Conservation (phyloP, 31 red algal genomes). For the Porphyra umbilicalis region DNA sequence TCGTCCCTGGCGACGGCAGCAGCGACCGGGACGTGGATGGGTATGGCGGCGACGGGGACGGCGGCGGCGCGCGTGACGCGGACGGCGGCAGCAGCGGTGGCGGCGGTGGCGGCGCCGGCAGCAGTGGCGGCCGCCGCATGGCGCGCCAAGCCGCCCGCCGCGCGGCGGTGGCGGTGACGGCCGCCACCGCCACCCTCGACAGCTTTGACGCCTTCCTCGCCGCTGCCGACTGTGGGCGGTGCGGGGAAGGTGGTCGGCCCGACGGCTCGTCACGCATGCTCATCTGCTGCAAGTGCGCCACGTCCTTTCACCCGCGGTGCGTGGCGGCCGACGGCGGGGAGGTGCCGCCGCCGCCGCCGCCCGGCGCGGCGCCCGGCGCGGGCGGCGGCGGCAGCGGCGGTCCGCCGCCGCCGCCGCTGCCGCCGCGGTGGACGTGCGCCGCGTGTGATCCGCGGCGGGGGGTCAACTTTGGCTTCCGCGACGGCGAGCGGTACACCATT, state of each 20-base stretch:
- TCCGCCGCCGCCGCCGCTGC: background rate
- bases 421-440: background rate
- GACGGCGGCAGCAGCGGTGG: too few relatives aligned
- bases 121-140: background rate
- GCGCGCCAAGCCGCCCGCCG: background rate
- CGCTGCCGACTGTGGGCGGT: background rate
- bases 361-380: background rate
- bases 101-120: background rate
- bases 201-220: background rate
- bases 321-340: background rate
- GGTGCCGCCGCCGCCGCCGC: background rate
- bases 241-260: background rate
- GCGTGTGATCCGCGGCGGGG: background rate
- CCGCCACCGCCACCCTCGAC: background rate
- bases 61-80: too few relatives aligned
- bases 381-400: too few relatives aligned
- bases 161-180: background rate
- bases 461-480: background rate
- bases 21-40: too few relatives aligned
- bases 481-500: background rate
- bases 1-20: too few relatives aligned
- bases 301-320: background rate
- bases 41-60: too few relatives aligned
- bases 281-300: background rate
- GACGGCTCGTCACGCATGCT: background rate